phyloP scores from a whole-genome alignment of 2,329 filamentous ascomycete species.

The Ciborinia camelliae region DNA sequence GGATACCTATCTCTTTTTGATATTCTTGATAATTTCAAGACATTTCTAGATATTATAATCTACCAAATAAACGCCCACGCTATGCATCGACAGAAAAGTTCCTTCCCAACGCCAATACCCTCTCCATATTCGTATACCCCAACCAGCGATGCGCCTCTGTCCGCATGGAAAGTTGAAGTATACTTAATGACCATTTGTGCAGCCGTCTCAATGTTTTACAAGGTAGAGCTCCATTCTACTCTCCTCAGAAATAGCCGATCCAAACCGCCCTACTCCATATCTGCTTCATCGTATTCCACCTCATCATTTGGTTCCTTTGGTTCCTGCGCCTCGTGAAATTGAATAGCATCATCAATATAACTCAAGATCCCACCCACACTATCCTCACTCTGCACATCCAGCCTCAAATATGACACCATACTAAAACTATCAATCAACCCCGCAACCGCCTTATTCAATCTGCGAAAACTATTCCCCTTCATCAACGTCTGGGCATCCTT shows the following conservation, averaged over 20 bases:
- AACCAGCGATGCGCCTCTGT: conserved; percentile 15
- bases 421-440: conserved; percentile 94
- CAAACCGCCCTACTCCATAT: conserved; percentile 33
- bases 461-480: conserved; percentile 76
- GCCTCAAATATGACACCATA: conserved; percentile 91
- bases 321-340: conserved; percentile 91
- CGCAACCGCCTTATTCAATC: conserved; percentile 83
- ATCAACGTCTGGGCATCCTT: conserved; percentile 69
- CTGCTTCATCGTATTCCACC: conserved; percentile 46
- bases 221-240: neutral
- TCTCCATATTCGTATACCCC: conserved; percentile 2
- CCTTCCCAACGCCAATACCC: conserved; percentile 14
- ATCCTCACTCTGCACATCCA: conserved; percentile 88
- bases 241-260: neutral
- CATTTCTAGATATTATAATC: conserved; percentile 3
- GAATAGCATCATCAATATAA: conserved; percentile 91
- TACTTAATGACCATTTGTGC: neutral
- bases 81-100: conserved; percentile 22
- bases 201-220: neutral
- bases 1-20: neutral
- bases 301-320: conserved; percentile 74
- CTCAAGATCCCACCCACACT: conserved; percentile 81
- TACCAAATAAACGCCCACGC: conserved; percentile 23
- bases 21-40: neutral
- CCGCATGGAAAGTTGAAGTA: neutral